Base-by-base conservation (phyloP, 768 basidiomycete species). In the Pilatotrama ljubarskyi region DNA sequence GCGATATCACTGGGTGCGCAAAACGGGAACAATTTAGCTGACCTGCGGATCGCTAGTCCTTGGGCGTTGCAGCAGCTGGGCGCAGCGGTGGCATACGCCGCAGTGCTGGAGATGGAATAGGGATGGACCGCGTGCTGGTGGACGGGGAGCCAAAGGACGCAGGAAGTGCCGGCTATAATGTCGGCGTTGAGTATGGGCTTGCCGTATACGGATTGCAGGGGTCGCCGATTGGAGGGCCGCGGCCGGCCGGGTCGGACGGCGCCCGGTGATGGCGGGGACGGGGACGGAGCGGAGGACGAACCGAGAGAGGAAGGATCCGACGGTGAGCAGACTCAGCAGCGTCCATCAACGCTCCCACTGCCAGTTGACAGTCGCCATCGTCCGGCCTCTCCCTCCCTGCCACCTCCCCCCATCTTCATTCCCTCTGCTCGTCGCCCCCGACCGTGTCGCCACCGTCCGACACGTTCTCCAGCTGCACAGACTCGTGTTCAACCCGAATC, bases 331-430 rank as follows among this genome's bases (percentile, higher is more conserved):
- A 43, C 42, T n/a, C 17, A 18, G 17, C 44, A 20, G 49, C 48
- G 64, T 41, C 41, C 60, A 64, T 64, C 64, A 64, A 53, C 55
- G 52, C 47, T 54, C 58, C 55, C 54, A 54, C 37, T 53, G 40
- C 55, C 54, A 54, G 56, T 53, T 52, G 61, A 55, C 59, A 38
- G 53, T 59, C 59, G 18, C 53, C 58, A 51, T 64, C 64, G 60
- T 59, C 55, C 51, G 41, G 26, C 25, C 38, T 44, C 47, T 41
- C 20, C 49, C 26, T 26, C 54, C 55, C 40, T 61, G 51, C 61
- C 55, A 43, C 54, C 59, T 62, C 50, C 51, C 63, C 17, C 44
- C 59, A 53, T 59, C 59, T 46, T 46, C 55, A 26, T 11, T 50
- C 36, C 58, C 49, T 36, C 26, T 51, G 56, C 43, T 24, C 44